Base-by-base conservation (phyloP, 345 rosid genomes). In the Rhodomyrtus tomentosa region DNA sequence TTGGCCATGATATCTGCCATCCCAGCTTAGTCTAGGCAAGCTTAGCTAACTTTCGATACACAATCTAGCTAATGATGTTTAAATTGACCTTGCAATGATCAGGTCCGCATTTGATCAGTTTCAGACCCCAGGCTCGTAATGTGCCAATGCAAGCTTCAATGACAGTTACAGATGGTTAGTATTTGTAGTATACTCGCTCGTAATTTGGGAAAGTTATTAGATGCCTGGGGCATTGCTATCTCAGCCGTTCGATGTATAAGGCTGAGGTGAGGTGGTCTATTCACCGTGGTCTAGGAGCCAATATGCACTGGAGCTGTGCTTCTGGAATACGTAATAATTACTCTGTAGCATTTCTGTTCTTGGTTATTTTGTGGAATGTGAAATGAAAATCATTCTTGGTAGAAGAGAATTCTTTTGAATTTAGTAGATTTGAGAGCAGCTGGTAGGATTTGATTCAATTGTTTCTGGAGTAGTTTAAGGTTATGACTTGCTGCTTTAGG, bases 161-260 rank as follows among this genome's bases (percentile, higher is more conserved):
- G 99, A 98, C 99, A 48, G 98, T 95, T 52, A 98, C 99, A 38
- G 99, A 98, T 87, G 99, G 99, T 96, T 40, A 81, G 95, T 91
- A 80, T 68, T 32, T 68, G 24, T 32, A 68, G 76, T 32, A 11
- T 32, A 38, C 13, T 1, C 1, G 76, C 42, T 68, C 1, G 76
- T 68, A 68, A 68, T 68, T 68, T 68, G 76, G 5, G 24, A 32
- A 32, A 20, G 20, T 68, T 18, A 62, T 18, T 32, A 68, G 76
- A 68, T 68, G 76, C 76, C 42, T 9, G 12, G 76, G 24, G 3
- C 76, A 32, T 68, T 68, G 76, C 76, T 68, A 68, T 18, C 45
- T 68, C 45, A 68, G 42, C 74, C 74, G 32, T 36, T 62, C 3
- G 74, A 62, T 29, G 40, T 62, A 62, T 16, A 7, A 62, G 42